phyloP scores from a whole-genome alignment of 225 moss, liverwort and hornwort species.

The Rhytidiadelphus loreus region DNA sequence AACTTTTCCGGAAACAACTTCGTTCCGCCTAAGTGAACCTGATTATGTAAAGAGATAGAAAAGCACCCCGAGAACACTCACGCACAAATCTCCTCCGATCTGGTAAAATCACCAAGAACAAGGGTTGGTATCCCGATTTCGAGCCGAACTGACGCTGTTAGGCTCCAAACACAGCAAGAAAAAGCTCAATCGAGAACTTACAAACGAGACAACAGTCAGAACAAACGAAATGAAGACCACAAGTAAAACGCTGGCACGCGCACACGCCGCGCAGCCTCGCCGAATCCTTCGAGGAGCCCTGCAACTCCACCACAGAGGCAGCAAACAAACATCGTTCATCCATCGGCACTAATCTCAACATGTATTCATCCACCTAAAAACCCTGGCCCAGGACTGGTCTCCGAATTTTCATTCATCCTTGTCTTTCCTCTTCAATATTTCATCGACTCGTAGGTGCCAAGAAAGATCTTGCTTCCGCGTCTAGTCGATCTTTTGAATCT shows the following conservation, averaged over 20 bases:
- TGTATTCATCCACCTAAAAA: neutral
- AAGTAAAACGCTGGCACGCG: neutral
- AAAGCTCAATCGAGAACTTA: neutral
- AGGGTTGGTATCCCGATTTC: neutral
- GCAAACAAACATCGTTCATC: neutral
- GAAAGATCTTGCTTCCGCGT: conserved; percentile 5
- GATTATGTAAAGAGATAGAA: neutral
- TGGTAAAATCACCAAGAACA: neutral
- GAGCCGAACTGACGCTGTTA: neutral
- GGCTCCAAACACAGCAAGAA: neutral
- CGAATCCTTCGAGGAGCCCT: neutral
- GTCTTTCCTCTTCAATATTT: neutral
- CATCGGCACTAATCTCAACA: neutral
- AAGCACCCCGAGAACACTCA: neutral
- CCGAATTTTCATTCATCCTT: neutral
- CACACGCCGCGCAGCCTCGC: neutral
- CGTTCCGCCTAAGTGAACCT: neutral
- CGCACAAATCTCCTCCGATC: neutral
- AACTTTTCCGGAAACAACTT: neutral
- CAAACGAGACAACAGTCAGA: neutral
- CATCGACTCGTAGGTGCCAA: neutral
- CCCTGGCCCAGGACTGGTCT: too few species aligned
- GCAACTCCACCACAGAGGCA: neutral
- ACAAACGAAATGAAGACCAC: neutral
- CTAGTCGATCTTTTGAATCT: neutral